phyloP scores from a whole-genome alignment of 352 stramenopile species.

The Pythium aphanidermatum region DNA sequence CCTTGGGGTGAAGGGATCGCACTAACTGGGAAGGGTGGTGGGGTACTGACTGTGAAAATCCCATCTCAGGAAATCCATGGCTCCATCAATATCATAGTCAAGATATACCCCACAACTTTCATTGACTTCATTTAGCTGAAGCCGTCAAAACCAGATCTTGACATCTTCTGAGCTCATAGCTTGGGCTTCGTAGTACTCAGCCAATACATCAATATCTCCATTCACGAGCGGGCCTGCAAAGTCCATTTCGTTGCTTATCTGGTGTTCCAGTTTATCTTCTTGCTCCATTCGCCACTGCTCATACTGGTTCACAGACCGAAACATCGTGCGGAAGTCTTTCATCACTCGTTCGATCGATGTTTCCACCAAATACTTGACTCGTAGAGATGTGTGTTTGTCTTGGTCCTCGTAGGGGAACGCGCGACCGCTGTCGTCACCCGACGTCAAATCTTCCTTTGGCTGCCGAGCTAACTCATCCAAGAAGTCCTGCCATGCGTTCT shows the following conservation, averaged over 20 bases:
- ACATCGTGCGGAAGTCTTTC: slow-evolving; percentile 43
- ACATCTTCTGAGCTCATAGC: slow-evolving; percentile 47
- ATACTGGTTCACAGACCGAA: slow-evolving; percentile 39
- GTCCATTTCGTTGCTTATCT: slow-evolving; percentile 27
- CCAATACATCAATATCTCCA: slow-evolving; percentile 38
- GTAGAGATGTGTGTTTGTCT: slow-evolving; percentile 44
- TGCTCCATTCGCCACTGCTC: slow-evolving; percentile 69
- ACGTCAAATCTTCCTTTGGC: slow-evolving; percentile 35
- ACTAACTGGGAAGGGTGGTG: too few species aligned
- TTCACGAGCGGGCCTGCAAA: slow-evolving; percentile 40
- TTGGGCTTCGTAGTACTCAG: slow-evolving; percentile 47
- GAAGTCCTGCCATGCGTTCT: slow-evolving; percentile 48
- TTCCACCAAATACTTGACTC: slow-evolving; percentile 56
- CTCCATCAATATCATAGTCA: too few species aligned
- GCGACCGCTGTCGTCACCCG: slow-evolving; percentile 18
- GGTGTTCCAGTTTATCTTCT: slow-evolving; percentile 42
- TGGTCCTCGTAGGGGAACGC: slow-evolving; percentile 46
- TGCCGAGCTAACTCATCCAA: slow-evolving; percentile 41
- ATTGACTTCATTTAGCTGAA: too few species aligned
- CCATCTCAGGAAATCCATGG: too few species aligned
- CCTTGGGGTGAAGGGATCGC: too few species aligned
- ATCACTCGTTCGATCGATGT: slow-evolving; percentile 49
- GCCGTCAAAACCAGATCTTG: slow-evolving; percentile 22
- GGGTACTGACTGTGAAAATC: too few species aligned
- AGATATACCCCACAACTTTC: too few species aligned